phyloP scores from a whole-genome alignment of 2,329 filamentous ascomycete genomes.

The Huntiella savannae region DNA sequence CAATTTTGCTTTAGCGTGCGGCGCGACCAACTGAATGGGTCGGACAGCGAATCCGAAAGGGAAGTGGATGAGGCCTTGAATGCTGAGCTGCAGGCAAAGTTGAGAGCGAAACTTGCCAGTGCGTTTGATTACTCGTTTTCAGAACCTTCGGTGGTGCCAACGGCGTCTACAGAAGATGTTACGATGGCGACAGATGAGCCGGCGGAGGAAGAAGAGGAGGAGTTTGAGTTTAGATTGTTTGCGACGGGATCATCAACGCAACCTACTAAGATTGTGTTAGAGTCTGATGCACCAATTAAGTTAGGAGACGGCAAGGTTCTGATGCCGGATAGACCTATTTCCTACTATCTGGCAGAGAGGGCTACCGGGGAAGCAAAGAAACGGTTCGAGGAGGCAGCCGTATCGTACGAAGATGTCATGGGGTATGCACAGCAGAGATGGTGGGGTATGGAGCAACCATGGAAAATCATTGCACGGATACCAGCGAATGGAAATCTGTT shows the following conservation, averaged over 20 bases:
- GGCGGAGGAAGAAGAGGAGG: constrained; percentile 18
- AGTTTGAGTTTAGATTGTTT: constrained; percentile 41
- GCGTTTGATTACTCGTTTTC: constrained; percentile 8
- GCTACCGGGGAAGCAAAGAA: constrained; percentile 19
- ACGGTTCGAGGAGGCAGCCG: constrained; percentile 20
- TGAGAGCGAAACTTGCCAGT: constrained; percentile 12
- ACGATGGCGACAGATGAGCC: constrained; percentile 8
- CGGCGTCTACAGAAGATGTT: constrained; percentile 12
- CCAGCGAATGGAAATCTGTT: constrained; percentile 18
- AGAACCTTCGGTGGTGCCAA: neutral
- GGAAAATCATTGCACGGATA: constrained; percentile 31
- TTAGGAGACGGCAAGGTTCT: constrained; percentile 21
- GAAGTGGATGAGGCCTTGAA: constrained; percentile 12
- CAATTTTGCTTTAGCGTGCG: constrained; percentile 26
- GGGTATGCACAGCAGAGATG: constrained; percentile 23
- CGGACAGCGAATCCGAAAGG: constrained; percentile 15
- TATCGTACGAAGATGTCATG: constrained; percentile 33
- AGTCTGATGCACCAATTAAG: constrained; percentile 20
- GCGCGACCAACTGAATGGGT: constrained; percentile 31
- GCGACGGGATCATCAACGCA: constrained; percentile 21
- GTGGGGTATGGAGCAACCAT: constrained; percentile 42
- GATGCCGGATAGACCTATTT: constrained; percentile 21
- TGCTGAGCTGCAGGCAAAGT: constrained; percentile 6
- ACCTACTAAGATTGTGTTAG: constrained; percentile 31
- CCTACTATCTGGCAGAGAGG: constrained; percentile 29